phyloP scores from a whole-genome alignment of 2,329 filamentous ascomycete genomes.

The Lojkania enalia region DNA sequence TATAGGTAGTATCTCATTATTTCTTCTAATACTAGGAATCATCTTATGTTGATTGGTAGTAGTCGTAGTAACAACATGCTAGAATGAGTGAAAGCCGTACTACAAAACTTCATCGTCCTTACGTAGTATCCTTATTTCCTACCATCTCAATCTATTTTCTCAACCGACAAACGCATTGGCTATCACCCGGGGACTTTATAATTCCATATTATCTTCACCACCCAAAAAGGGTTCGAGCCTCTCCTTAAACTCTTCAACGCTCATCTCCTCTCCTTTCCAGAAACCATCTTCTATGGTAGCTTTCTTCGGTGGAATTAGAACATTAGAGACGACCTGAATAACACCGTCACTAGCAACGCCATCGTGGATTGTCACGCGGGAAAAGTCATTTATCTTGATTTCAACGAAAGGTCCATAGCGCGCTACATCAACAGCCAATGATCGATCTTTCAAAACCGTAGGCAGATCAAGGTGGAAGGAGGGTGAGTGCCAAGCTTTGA shows the following conservation, averaged over 20 bases:
- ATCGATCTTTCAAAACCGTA: slow-evolving; percentile 69
- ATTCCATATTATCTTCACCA: slow-evolving; percentile 29
- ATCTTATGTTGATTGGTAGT: neutral
- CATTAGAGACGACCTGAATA: slow-evolving; percentile 72
- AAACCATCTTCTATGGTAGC: slow-evolving; percentile 30
- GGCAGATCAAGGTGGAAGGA: slow-evolving; percentile 71
- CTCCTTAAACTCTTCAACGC: slow-evolving; percentile 64
- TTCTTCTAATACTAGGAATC: neutral
- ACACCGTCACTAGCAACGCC: slow-evolving; percentile 77
- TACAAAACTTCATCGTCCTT: neutral
- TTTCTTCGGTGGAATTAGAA: slow-evolving; percentile 76
- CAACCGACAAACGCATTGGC: too few species aligned
- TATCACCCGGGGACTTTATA: slow-evolving; percentile 30
- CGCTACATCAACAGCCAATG: slow-evolving; percentile 71
- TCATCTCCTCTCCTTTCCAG: slow-evolving; percentile 56
- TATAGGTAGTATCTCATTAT: too few species aligned
- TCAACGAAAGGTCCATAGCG: slow-evolving; percentile 68
- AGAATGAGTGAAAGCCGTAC: neutral
- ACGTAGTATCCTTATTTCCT: neutral
- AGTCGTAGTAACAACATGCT: neutral
- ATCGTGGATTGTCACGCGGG: slow-evolving; percentile 68
- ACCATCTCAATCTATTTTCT: too few species aligned
- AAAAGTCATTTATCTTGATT: slow-evolving; percentile 76
- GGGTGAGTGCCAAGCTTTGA: slow-evolving; percentile 25
- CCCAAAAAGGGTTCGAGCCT: slow-evolving; percentile 45